phyloP scores from a whole-genome alignment of 2,329 filamentous ascomycete species.

The Alternaria triticimaculans region DNA sequence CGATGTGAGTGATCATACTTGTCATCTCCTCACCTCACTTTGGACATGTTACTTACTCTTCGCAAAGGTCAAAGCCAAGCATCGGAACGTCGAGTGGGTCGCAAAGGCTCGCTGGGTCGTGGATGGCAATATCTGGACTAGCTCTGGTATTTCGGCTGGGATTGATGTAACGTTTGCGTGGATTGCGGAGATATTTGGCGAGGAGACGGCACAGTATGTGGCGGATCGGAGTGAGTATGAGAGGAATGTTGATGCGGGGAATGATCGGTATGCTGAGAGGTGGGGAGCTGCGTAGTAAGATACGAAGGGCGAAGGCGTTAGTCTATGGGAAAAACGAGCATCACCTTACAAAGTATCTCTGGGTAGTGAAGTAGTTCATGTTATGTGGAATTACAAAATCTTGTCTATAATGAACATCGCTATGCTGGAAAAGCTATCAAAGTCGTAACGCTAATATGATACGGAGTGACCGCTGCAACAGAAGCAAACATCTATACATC shows the following conservation, averaged over 20 bases:
- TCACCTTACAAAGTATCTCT: background rate
- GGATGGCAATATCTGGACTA: conserved; percentile 72
- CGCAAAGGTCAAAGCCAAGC: conserved; percentile 52
- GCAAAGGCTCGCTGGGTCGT: conserved; percentile 67
- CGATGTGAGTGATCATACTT: conserved; percentile 11
- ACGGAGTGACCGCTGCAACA: background rate
- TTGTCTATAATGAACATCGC: background rate
- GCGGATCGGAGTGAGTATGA: conserved; percentile 65
- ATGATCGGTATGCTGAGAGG: conserved; percentile 63
- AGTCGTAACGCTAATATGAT: background rate
- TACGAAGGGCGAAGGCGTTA: background rate
- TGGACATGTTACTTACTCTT: background rate
- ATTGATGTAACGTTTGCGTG: conserved; percentile 68
- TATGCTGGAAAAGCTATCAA: conserved; percentile 3
- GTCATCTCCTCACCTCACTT: background rate
- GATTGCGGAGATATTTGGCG: conserved; percentile 61
- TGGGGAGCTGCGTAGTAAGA: conserved; percentile 30
- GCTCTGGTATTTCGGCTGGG: conserved; percentile 68
- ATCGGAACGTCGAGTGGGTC: conserved; percentile 65
- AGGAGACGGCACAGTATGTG: conserved; percentile 56
- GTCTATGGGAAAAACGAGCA: background rate
- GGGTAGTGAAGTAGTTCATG: background rate
- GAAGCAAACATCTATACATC: background rate
- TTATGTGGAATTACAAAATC: background rate
- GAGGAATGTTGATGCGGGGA: conserved; percentile 57